Percentiles rank a stretch among this genome's conserved stretches.
phyloP scores from a whole-genome alignment of 352 stramenopile genomes.

The Phytophthora quininea region DNA sequence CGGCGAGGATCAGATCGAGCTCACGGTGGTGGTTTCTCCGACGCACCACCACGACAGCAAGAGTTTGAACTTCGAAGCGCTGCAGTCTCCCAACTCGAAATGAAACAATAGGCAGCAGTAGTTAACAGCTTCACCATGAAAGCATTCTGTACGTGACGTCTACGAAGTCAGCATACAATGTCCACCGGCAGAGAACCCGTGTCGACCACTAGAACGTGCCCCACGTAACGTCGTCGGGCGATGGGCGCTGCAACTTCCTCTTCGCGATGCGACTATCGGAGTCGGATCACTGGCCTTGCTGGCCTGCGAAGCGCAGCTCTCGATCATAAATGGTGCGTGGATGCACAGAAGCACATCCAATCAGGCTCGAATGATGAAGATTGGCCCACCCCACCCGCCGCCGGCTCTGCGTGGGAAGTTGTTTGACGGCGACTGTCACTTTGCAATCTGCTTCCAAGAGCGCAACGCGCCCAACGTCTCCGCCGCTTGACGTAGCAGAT shows the following conservation, averaged over 20 bases:
- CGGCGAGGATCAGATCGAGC: background rate
- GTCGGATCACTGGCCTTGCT: background rate
- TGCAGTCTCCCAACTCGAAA: conserved; percentile 12
- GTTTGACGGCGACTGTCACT: background rate
- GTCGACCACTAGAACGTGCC: conserved; percentile 1
- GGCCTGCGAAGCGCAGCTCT: background rate
- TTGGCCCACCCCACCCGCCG: background rate
- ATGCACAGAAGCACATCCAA: background rate
- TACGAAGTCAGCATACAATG: no score
- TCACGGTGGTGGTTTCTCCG: conserved; percentile 9
- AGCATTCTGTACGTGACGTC: no score
- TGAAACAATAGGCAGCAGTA: conserved; percentile 1
- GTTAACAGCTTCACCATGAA: background rate
- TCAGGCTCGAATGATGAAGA: background rate
- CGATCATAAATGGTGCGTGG: conserved; percentile 1
- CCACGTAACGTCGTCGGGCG: conserved; percentile 1
- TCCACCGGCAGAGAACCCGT: background rate
- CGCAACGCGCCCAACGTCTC: background rate
- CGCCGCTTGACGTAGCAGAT: conserved; percentile 5
- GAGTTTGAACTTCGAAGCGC: conserved; percentile 4
- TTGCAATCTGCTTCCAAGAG: background rate
- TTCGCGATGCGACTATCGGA: background rate
- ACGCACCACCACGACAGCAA: conserved; percentile 6
- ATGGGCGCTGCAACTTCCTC: background rate
- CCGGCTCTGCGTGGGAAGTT: background rate